Percentiles rank a stretch among this genome's conserved stretches.
Evolutionary conservation across 768 basidiomycete genomes (phyloP).

Genomic region (Mycena rebaudengoi): DNA sequence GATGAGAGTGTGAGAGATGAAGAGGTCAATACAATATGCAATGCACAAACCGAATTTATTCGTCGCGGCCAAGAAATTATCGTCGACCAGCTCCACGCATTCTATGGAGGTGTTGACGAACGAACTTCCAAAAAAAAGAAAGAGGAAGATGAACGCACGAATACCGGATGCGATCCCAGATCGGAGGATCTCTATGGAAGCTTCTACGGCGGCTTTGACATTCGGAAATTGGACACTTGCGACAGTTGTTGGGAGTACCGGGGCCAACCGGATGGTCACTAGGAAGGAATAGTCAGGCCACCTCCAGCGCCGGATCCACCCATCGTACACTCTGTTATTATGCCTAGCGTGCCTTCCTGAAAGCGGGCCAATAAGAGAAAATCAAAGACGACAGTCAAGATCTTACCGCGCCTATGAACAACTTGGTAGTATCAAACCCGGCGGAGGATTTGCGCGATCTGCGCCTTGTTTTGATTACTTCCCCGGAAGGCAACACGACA

Average conservation of each 20-base stretch:
- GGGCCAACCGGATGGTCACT: conserved; percentile 86
- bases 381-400: not conserved
- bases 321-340: conserved; percentile 84
- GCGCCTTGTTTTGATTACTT: conserved; percentile 89
- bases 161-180: conserved; percentile 68
- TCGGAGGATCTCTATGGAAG: conserved; percentile 77
- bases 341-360: conserved; percentile 75
- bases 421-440: conserved; percentile 85
- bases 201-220: conserved; percentile 77
- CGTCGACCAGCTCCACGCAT: conserved; percentile 87
- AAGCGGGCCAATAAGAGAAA: conserved; percentile 48
- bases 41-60: conserved; percentile 64
- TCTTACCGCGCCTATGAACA: conserved; percentile 79
- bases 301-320: not conserved
- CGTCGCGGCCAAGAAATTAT: conserved; percentile 68
- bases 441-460: conserved; percentile 86
- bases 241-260: conserved; percentile 82
- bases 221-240: conserved; percentile 85
- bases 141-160: too few relatives aligned
- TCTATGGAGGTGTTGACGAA: conserved; percentile 49
- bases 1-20: not conserved
- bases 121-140: not conserved
- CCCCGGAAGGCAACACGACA: conserved; percentile 87
- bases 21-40: not conserved
- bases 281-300: not conserved